A percentile compares a stretch with the other conserved stretches of the same genome.
phyloP scores from a whole-genome alignment of 148 eudicot species.

The Talinum fruticosum region DNA sequence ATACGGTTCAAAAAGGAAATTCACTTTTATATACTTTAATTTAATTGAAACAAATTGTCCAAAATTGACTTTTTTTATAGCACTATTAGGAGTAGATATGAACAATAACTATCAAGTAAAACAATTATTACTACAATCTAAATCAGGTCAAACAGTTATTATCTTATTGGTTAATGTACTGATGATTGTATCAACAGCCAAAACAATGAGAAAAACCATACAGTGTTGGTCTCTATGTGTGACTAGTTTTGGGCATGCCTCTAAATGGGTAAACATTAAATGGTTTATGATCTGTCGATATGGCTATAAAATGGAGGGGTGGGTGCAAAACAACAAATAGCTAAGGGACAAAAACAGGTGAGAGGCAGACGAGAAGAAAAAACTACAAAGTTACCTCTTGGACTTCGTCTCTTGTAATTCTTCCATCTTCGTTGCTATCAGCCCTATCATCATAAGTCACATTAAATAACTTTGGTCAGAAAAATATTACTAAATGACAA shows the following conservation, averaged over 20 bases:
- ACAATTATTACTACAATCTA: too few relatives aligned
- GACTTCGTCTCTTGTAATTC: conserved; percentile 79
- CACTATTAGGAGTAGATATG: too few relatives aligned
- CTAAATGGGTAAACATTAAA: too few relatives aligned
- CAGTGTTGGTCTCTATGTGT: not conserved
- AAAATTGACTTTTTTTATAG: too few relatives aligned
- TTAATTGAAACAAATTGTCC: too few relatives aligned
- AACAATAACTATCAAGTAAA: too few relatives aligned
- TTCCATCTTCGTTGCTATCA: conserved; percentile 92
- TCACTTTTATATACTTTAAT: too few relatives aligned
- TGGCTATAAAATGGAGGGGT: not conserved
- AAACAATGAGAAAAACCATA: not conserved
- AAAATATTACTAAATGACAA: not conserved
- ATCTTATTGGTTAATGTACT: not conserved
- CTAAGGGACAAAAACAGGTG: not conserved
- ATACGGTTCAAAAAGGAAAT: too few relatives aligned
- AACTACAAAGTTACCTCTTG: conserved; percentile 58
- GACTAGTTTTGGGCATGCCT: not conserved
- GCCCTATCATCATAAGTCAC: conserved; percentile 51
- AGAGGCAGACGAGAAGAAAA: not conserved
- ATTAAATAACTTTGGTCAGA: not conserved
- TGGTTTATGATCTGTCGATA: too few relatives aligned
- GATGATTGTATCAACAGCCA: not conserved
- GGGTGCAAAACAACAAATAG: conserved; percentile 15
- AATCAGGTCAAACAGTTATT: conserved; percentile 19